Evolutionary conservation across 768 basidiomycete species (phyloP), one percentile per base, ranked within the genome.

Genomic region (Mycena crocata): DNA sequence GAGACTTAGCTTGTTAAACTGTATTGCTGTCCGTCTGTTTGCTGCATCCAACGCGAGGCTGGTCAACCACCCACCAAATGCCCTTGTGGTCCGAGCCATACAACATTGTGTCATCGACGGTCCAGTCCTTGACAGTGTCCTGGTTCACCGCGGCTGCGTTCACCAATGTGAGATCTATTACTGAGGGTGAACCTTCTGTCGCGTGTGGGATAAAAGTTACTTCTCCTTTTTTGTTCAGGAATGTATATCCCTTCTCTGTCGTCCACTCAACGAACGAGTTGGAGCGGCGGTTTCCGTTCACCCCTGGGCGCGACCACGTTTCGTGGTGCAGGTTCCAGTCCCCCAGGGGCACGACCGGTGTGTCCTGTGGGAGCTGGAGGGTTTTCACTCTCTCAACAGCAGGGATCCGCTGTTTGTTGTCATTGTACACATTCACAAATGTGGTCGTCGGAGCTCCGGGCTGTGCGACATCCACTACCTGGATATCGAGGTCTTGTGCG

Each of bases 391-490:
- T 35, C 2, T 51, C 58, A 3, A 28, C 14, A 13, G 58, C 58
- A 5, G 49, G 49, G 7, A 2, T 5, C 2, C 48, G 28, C n/a
- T 60, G 35, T 31, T 17, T 50, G 13, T 71, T 50, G 59, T 74
- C 70, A 31, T 76, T 77, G 64, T 76, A 76, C 1, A 76, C 45
- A 30, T 77, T 76, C n/a, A 75, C 64, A 13, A 71, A 66, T 0
- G 68, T 71, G 19, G 57, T 70, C 2, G 71, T 67, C 0, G 64
- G 66, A 2, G 71, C 65, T 5, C 62, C 64, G 1, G 45, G 31
- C 46, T 74, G 73, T 10, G 48, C 24, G 28, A 77, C 65, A 30
- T 76, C 72, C 1, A 77, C 57, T 1, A 76, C 44, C 54, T 75
- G 74, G 0, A 76, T 58, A 64, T 78, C 72, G 1, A 64, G 56